phyloP scores from a whole-genome alignment of 257 asterid genomes.

The Ajuga chamaepitys region DNA sequence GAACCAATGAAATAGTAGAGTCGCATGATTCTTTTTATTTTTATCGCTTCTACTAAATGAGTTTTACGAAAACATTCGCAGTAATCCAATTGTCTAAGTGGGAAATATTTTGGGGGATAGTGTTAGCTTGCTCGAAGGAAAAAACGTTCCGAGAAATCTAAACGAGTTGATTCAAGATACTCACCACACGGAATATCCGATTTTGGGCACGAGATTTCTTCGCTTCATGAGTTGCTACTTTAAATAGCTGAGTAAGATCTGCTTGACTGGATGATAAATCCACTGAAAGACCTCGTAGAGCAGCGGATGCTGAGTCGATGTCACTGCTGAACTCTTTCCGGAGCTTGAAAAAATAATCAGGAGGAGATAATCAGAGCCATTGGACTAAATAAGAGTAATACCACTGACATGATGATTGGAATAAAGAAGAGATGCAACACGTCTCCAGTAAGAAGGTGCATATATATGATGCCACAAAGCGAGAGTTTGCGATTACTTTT shows the following conservation, averaged over 20 bases:
- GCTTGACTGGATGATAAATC: slow-evolving; percentile 60
- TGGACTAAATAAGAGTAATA: background rate
- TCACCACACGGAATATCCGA: slow-evolving; percentile 84
- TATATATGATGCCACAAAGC: background rate
- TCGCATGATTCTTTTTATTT: background rate
- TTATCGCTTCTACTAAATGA: background rate
- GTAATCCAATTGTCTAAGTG: background rate
- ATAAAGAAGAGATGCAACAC: background rate
- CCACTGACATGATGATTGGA: background rate
- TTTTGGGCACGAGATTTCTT: slow-evolving; percentile 79
- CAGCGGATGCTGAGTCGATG: slow-evolving; percentile 54
- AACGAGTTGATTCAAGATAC: slow-evolving; percentile 15
- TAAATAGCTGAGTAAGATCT: slow-evolving; percentile 84
- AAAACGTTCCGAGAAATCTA: background rate
- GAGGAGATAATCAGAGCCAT: slow-evolving; percentile 12
- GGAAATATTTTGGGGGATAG: background rate
- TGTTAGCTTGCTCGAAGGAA: background rate
- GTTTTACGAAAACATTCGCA: background rate
- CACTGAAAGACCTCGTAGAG: slow-evolving; percentile 49
- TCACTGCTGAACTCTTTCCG: slow-evolving; percentile 85
- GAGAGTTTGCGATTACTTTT: too few species aligned
- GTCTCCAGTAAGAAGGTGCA: background rate
- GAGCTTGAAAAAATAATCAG: slow-evolving; percentile 40
- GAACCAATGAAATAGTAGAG: background rate
- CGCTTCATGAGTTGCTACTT: slow-evolving; percentile 84